Evolutionary conservation across 2,329 filamentous ascomycete species (phyloP).

Genomic region (Sclerotinia borealis): DNA sequence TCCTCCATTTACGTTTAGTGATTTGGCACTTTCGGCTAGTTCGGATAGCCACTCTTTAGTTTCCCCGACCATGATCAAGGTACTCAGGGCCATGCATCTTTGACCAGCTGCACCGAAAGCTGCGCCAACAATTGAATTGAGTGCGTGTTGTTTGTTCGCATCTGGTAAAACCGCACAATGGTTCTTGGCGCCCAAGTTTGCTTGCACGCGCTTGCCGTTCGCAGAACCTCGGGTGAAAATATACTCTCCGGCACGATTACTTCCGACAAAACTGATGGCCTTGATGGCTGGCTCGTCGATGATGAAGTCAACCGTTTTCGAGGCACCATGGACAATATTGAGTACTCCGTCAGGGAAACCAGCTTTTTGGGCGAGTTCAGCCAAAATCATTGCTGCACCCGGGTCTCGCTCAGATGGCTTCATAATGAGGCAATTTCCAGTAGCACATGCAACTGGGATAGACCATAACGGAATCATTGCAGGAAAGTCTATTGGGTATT

Average conservation of each 20-base stretch:
- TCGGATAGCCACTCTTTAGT: constrained; percentile 78
- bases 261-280: constrained; percentile 79
- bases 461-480: constrained; percentile 93
- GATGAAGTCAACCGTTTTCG: constrained; percentile 79
- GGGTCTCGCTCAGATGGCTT: constrained; percentile 85
- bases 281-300: constrained; percentile 80
- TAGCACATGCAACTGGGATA: constrained; percentile 77
- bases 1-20: constrained; percentile 68
- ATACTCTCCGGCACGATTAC: constrained; percentile 85
- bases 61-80: constrained; percentile 76
- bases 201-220: constrained; percentile 83
- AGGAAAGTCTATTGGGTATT: constrained; percentile 61
- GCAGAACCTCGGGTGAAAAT: constrained; percentile 73
- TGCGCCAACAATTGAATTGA: constrained; percentile 77
- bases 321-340: constrained; percentile 76
- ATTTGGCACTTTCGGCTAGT: constrained; percentile 68
- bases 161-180: constrained; percentile 79
- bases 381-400: constrained; percentile 78
- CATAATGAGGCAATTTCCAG: constrained; percentile 76
- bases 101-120: constrained; percentile 82
- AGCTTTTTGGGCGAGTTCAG: constrained; percentile 71
- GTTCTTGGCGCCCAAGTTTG: constrained; percentile 85
- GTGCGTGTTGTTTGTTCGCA: constrained; percentile 83
- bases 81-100: constrained; percentile 81
- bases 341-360: constrained; percentile 77